Evolutionary conservation across 257 asterid genomes (phyloP).

Genomic region (Jaltomata sinuosa): DNA sequence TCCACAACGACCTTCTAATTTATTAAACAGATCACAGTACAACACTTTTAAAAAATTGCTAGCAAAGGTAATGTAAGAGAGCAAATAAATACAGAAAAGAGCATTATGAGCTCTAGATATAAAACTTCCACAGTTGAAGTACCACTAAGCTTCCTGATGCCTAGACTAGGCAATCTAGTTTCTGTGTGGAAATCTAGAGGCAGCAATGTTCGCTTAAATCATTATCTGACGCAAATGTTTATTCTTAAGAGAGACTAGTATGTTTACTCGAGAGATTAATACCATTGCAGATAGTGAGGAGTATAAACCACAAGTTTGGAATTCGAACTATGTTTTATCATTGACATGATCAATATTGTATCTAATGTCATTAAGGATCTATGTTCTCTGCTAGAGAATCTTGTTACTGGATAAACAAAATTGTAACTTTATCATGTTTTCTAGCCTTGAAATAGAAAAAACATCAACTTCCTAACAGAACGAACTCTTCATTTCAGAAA

Average conservation of each 20-base stretch:
- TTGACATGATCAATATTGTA: background rate
- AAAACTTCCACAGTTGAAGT: background rate
- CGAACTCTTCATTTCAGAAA: background rate
- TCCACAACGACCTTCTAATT: background rate
- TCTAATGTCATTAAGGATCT: background rate
- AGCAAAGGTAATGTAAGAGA: background rate
- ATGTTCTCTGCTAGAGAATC: background rate
- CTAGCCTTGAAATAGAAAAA: background rate
- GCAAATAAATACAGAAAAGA: background rate
- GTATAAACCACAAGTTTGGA: background rate
- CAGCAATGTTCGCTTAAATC: background rate
- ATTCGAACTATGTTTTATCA: background rate
- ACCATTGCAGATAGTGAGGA: background rate
- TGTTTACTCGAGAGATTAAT: background rate
- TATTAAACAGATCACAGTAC: background rate
- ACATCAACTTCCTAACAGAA: background rate
- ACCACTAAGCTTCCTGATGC: background rate
- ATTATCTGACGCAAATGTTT: background rate
- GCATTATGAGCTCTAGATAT: background rate
- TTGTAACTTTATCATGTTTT: background rate
- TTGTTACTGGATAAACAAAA: background rate
- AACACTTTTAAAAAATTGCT: background rate
- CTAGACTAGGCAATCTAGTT: background rate
- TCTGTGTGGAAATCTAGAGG: background rate
- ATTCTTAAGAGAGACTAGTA: background rate